Conservation (phyloP, 768 basidiomycete species). For the Flagelloscypha sp. region DNA sequence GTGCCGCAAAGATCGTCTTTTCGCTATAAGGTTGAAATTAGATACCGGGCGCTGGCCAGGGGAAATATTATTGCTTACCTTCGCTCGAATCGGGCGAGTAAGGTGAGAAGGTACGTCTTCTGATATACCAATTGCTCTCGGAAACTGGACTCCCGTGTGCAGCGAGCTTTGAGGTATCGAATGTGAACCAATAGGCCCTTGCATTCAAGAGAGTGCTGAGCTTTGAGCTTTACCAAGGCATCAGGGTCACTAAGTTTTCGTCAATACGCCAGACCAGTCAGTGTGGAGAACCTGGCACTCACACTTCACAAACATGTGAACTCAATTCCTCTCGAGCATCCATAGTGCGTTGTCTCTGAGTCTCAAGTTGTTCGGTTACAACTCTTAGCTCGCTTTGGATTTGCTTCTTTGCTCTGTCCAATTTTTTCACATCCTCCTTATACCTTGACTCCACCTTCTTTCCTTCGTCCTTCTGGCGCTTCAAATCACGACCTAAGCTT, state of each 20-base stretch:
- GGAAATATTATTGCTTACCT: slow-evolving; percentile 36
- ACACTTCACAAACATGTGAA: slow-evolving; percentile 56
- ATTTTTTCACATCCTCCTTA: slow-evolving; percentile 44
- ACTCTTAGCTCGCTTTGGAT: slow-evolving; percentile 55
- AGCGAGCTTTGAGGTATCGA: slow-evolving; percentile 86
- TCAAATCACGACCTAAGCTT: slow-evolving; percentile 70
- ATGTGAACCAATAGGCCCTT: slow-evolving; percentile 90
- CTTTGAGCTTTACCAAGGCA: slow-evolving; percentile 46
- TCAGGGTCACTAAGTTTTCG: slow-evolving; percentile 35
- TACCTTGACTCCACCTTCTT: slow-evolving; percentile 49
- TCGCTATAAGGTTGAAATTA: slow-evolving; percentile 36
- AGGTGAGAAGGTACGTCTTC: slow-evolving; percentile 75
- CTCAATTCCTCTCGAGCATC: slow-evolving; percentile 39
- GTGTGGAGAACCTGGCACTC: slow-evolving; percentile 17
- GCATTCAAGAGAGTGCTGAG: slow-evolving; percentile 77
- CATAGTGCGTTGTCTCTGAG: slow-evolving; percentile 40
- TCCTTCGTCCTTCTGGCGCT: slow-evolving; percentile 56
- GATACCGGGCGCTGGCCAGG: slow-evolving; percentile 4
- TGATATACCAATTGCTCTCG: slow-evolving; percentile 74
- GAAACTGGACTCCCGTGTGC: slow-evolving; percentile 75
- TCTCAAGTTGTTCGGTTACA: slow-evolving; percentile 58
- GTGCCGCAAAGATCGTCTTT: slow-evolving; percentile 62
- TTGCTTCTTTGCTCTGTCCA: slow-evolving; percentile 64
- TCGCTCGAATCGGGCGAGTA: slow-evolving; percentile 64
- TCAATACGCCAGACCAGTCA: too few species aligned